Conservation (phyloP, 2,329 filamentous ascomycete genomes). For the Epicoccum nigrum region DNA sequence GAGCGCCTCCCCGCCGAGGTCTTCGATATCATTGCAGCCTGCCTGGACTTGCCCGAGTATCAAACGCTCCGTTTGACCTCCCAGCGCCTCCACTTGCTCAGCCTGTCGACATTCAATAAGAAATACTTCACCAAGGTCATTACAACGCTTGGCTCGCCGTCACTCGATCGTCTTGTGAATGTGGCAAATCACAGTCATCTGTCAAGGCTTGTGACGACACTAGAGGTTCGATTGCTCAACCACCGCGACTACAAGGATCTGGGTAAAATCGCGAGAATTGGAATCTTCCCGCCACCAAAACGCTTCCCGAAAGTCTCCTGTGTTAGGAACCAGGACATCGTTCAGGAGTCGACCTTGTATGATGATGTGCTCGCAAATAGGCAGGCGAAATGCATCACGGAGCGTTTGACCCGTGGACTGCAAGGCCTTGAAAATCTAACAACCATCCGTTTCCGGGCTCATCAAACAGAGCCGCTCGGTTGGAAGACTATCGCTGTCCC, state of each 20-base stretch:
- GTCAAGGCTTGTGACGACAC: slow-evolving; percentile 22
- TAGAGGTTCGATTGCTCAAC: slow-evolving; percentile 35
- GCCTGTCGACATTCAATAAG: slow-evolving; percentile 29
- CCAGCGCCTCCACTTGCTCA: slow-evolving; percentile 28
- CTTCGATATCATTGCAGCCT: slow-evolving; percentile 30
- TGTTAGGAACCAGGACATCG: slow-evolving; percentile 24
- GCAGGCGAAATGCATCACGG: slow-evolving; percentile 23
- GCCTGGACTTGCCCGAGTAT: slow-evolving; percentile 25
- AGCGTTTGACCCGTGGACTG: slow-evolving; percentile 28
- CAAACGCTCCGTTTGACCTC: slow-evolving; percentile 34
- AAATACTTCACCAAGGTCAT: slow-evolving; percentile 29
- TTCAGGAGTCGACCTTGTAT: slow-evolving; percentile 28
- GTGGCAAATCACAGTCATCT: slow-evolving; percentile 26
- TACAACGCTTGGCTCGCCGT: slow-evolving; percentile 33
- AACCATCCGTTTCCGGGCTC: slow-evolving; percentile 26
- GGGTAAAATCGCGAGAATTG: slow-evolving; percentile 28
- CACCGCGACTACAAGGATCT: slow-evolving; percentile 31
- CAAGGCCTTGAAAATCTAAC: slow-evolving; percentile 25
- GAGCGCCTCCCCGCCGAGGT: slow-evolving; percentile 40
- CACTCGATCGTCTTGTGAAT: slow-evolving; percentile 28
- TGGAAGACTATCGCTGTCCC: slow-evolving; percentile 17
- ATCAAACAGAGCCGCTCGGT: slow-evolving; percentile 13
- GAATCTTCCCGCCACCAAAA: slow-evolving; percentile 37
- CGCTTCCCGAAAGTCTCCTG: slow-evolving; percentile 30
- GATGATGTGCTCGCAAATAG: slow-evolving; percentile 24